Evolutionary conservation across 2,329 filamentous ascomycete genomes (phyloP).

Genomic region (Fusarium sp.): DNA sequence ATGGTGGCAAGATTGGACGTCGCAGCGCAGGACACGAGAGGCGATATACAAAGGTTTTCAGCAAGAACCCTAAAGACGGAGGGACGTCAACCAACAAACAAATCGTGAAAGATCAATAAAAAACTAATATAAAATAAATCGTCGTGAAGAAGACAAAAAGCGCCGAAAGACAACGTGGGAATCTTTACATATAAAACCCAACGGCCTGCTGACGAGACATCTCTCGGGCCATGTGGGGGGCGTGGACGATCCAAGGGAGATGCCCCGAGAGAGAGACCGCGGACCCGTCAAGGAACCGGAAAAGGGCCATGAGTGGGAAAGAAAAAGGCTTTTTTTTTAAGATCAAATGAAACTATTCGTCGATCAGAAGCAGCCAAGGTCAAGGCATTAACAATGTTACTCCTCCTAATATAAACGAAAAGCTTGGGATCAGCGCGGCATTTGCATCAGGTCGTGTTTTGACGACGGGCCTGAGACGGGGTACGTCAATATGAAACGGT

Average conservation of each 20-base stretch:
- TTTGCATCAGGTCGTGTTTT: conserved; percentile 38
- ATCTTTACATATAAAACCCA: conserved; percentile 41
- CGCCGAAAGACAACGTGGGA: conserved; percentile 34
- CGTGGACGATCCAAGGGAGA: conserved; percentile 39
- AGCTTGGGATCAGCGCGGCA: neutral
- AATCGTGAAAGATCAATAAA: neutral
- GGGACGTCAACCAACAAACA: neutral
- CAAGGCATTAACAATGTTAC: conserved; percentile 23
- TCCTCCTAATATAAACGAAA: neutral
- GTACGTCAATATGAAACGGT: conserved; percentile 40
- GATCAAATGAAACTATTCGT: conserved; percentile 30
- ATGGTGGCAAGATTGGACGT: conserved; percentile 22
- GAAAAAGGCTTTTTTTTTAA: conserved; percentile 34
- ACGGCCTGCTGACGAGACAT: conserved; percentile 37
- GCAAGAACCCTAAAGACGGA: conserved; percentile 1
- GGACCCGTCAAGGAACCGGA: conserved; percentile 30
- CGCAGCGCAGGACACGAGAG: conserved; percentile 6
- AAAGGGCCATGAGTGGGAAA: conserved; percentile 24
- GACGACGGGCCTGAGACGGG: conserved; percentile 40
- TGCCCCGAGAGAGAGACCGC: conserved; percentile 38
- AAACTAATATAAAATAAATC: conserved; percentile 10
- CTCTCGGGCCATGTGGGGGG: conserved; percentile 39
- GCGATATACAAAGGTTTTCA: neutral
- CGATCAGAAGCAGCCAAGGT: conserved; percentile 19
- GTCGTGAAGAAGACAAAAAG: conserved; percentile 19